Percentiles rank a stretch among this genome's conserved stretches.
Evolutionary conservation across 805 yeast genomes (phyloP).

Genomic region (Yamadazyma sp.): DNA sequence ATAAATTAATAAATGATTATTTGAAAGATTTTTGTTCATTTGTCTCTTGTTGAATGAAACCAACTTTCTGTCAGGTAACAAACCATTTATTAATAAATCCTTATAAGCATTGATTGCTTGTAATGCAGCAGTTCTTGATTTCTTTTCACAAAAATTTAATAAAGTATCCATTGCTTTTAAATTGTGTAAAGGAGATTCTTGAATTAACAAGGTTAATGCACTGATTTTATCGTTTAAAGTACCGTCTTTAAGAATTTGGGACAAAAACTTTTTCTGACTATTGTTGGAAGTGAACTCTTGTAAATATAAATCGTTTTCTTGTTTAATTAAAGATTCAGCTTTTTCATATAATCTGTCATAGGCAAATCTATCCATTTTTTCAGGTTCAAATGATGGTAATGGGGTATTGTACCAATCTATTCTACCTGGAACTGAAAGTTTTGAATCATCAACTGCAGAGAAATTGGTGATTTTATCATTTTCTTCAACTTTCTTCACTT

Average conservation of each 20-base stretch:
- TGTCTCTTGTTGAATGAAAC: constrained; percentile 74
- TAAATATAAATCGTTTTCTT: constrained; percentile 68
- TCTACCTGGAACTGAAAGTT: constrained; percentile 56
- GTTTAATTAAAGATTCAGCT: constrained; percentile 63
- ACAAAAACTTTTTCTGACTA: constrained; percentile 82
- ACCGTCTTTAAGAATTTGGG: constrained; percentile 87
- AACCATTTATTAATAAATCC: constrained; percentile 81
- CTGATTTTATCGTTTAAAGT: constrained; percentile 93
- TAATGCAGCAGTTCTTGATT: constrained; percentile 88
- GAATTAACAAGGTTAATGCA: constrained; percentile 86
- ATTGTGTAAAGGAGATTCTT: constrained; percentile 93
- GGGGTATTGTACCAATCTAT: constrained; percentile 76
- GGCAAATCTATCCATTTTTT: constrained; percentile 49
- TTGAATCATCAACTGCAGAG: constrained; percentile 53
- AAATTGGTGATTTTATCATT: constrained; percentile 33
- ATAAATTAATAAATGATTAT: constrained; percentile 61
- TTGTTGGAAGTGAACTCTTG: constrained; percentile 72
- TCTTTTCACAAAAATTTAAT: constrained; percentile 77
- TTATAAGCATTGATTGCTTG: constrained; percentile 87
- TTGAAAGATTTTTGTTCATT: constrained; percentile 40
- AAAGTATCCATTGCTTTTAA: constrained; percentile 78
- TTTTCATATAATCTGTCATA: constrained; percentile 59
- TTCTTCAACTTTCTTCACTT: constrained; percentile 4
- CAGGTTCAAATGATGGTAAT: constrained; percentile 21
- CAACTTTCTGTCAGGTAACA: constrained; percentile 83